Evolutionary conservation across 2,329 filamentous ascomycete species (phyloP).

Genomic region (Verticillium nonalfalfae): DNA sequence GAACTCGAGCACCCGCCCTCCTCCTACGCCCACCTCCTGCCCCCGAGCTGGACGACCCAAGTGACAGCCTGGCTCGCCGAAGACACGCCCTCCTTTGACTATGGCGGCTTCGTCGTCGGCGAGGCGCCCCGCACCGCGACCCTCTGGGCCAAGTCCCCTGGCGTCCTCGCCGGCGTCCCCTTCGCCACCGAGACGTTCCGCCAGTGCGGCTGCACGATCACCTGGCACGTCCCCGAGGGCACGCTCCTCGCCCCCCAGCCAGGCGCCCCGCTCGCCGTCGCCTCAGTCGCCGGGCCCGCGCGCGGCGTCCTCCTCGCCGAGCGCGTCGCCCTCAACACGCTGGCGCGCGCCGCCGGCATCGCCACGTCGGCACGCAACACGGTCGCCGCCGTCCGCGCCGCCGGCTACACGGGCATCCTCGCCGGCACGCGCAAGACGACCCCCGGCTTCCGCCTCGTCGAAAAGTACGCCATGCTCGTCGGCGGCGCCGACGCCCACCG

Average conservation of each 20-base stretch:
- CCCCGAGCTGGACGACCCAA: slow-evolving; percentile 74
- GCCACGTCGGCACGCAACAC: slow-evolving; percentile 61
- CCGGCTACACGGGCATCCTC: slow-evolving; percentile 76
- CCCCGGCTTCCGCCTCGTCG: slow-evolving; percentile 87
- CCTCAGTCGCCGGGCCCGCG: slow-evolving; percentile 80
- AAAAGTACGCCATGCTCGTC: slow-evolving; percentile 97
- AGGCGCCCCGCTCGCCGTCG: slow-evolving; percentile 51
- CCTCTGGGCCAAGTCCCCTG: slow-evolving; percentile 63
- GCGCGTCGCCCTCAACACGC: slow-evolving; percentile 82
- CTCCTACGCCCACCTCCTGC: slow-evolving; percentile 64
- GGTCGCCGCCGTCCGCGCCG: slow-evolving; percentile 48
- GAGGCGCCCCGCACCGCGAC: slow-evolving; percentile 56
- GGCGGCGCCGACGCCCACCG: slow-evolving; percentile 89
- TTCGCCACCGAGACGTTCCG: slow-evolving; percentile 93
- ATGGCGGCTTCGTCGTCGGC: slow-evolving; percentile 94
- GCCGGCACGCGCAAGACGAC: slow-evolving; percentile 97
- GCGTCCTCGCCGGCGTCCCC: slow-evolving; percentile 83
- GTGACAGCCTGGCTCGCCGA: slow-evolving; percentile 86
- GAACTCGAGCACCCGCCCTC: slow-evolving; percentile 23
- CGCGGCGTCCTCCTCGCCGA: slow-evolving; percentile 81
- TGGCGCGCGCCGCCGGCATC: slow-evolving; percentile 87
- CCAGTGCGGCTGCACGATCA: slow-evolving; percentile 84
- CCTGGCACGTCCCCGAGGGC: slow-evolving; percentile 82
- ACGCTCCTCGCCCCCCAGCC: slow-evolving; percentile 49
- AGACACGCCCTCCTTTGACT: slow-evolving; percentile 94